Base-by-base conservation (phyloP, 495 filamentous ascomycete species). In the Geopyxis carbonaria region DNA sequence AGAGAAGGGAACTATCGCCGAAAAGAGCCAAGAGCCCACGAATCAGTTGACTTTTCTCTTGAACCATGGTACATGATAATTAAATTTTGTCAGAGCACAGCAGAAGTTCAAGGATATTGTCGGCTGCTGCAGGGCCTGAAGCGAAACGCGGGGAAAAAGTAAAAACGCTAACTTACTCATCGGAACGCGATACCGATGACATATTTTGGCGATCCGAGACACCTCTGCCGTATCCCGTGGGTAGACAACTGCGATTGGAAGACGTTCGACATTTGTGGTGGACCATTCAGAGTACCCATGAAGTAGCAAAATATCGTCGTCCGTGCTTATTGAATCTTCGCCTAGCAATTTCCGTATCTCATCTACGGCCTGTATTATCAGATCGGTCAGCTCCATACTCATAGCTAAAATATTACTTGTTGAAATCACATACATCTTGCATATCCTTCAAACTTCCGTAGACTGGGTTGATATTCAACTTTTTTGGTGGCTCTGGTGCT, bases 281-380 rank as follows among this genome's bases (percentile, higher is more conserved):
- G 80, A 87, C 82, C 83, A 91, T 59, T 85, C 80, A 8, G 81
- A 89, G 56, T 79, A 93, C 14, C 86, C 85, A 57, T 94, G 86
- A 14, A 63, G 58, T 27, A 72, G 70, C 5, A 93, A 64, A 43
- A 89, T 79, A 15, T 91, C 86, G 19, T 80, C 72, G 43, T 93
- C 86, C 1, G 72, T 85, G 41, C 73, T 84, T 45, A 93, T 74
- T 36, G 75, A 65, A 53, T 85, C 79, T 34, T 80, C 75, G 8
- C 62, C 57, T 19, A 85, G 61, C 15, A 63, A 60, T 0, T 57
- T 59, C 9, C 64, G 67, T 37, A 84, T 63, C 53, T 78, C 75
- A 35, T 59, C 52, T 38, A 79, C 61, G 10, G 77, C 76, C 70
- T 84, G 31, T 28, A 7, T 28, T 28, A n/a, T n/a, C n/a, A n/a